These are phyloP conservation scores for Podospora pseudopauciseta DNA, from an alignment of 495 filamentous ascomycete species.

Conservation along the genomic window DNA sequence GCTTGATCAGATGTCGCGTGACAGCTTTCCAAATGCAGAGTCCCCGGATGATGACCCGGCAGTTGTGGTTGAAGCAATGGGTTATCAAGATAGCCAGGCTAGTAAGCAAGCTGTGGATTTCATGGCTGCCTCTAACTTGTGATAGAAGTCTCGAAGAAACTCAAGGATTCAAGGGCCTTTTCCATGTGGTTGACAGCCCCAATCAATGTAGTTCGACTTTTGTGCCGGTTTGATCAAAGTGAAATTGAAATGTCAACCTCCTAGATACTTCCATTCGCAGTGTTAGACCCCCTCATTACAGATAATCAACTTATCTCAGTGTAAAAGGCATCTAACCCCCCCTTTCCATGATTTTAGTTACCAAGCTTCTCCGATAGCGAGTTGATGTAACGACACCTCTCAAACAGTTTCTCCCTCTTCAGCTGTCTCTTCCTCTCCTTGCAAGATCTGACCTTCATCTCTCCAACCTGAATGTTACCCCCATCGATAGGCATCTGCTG, in stretches of 20 bases:
- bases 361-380: slow-evolving; percentile 23
- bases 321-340: neutral
- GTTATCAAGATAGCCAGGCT: neutral
- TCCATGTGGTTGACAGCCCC: neutral
- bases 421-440: slow-evolving; percentile 12
- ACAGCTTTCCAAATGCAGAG: neutral
- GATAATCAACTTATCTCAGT: neutral
- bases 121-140: neutral
- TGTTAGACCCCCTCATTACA: neutral
- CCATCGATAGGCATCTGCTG: neutral
- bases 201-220: neutral
- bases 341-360: neutral
- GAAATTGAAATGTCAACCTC: neutral
- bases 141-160: neutral
- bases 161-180: neutral
- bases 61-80: neutral
- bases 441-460: slow-evolving; percentile 2
- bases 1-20: neutral
- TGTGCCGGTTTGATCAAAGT: neutral
- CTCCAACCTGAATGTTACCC: slow-evolving; percentile 7
- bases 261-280: neutral
- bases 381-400: slow-evolving; percentile 22
- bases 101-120: neutral
- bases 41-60: neutral
- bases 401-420: slow-evolving; percentile 20